Evolutionary conservation across 257 asterid species (phyloP).

Genomic region (Handroanthus guayacan): DNA sequence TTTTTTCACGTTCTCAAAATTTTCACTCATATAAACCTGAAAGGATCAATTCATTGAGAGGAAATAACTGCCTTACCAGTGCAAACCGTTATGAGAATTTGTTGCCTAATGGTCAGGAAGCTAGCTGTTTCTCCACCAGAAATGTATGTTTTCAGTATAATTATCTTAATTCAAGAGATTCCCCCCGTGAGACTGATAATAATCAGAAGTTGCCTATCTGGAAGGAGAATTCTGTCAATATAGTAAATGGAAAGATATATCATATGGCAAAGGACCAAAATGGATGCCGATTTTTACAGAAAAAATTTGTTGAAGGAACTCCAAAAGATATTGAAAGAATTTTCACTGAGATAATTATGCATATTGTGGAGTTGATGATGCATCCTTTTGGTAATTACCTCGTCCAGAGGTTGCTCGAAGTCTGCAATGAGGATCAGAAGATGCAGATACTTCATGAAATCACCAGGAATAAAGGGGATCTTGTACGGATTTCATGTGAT

Average conservation of each 20-base stretch:
- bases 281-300: constrained; percentile 7
- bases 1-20: background rate
- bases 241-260: background rate
- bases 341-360: constrained; percentile 10
- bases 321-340: constrained; percentile 2
- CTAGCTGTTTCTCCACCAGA: background rate
- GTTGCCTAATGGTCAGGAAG: background rate
- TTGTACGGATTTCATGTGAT: constrained; percentile 3
- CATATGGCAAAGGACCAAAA: constrained; percentile 4
- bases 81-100: background rate
- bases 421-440: background rate
- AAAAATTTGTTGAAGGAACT: constrained; percentile 8
- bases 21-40: background rate
- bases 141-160: background rate
- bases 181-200: background rate
- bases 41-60: background rate
- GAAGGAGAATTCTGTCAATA: background rate
- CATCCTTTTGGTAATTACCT: constrained; percentile 15
- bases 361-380: constrained; percentile 10
- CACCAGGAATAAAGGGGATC: constrained; percentile 8
- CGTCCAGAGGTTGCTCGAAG: background rate
- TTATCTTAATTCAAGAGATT: background rate
- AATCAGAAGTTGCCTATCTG: constrained; percentile 1
- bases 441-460: constrained; percentile 15
- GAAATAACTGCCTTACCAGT: background rate